Percentiles rank a stretch among this genome's conserved stretches.
phyloP scores from a whole-genome alignment of 2,329 filamentous ascomycete genomes.

The Podosphaera xanthii region DNA sequence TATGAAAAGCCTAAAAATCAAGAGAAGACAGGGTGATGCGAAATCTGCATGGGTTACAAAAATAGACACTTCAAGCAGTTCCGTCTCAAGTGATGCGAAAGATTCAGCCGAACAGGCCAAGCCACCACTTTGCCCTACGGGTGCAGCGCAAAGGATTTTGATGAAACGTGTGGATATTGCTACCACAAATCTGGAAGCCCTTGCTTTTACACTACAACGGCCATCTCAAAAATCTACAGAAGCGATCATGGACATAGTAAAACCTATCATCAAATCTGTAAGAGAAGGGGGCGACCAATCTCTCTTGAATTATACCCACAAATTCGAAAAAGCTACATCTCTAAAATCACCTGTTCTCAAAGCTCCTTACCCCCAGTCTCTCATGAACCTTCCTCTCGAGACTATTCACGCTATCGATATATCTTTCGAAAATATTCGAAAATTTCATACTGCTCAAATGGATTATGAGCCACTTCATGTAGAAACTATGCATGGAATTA shows the following conservation, averaged over 20 bases:
- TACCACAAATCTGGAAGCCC: slow-evolving; percentile 36
- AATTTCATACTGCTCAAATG: slow-evolving; percentile 81
- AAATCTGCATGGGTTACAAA: slow-evolving; percentile 84
- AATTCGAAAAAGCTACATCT: slow-evolving; percentile 89
- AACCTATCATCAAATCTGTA: slow-evolving; percentile 77
- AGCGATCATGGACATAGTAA: slow-evolving; percentile 72
- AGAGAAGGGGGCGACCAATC: slow-evolving; percentile 67
- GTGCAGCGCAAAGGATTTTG: slow-evolving; percentile 35
- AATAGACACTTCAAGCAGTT: slow-evolving; percentile 34
- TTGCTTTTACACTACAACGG: slow-evolving; percentile 56
- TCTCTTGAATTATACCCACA: slow-evolving; percentile 82
- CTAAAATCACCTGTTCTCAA: slow-evolving; percentile 72
- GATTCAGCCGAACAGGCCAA: slow-evolving; percentile 18
- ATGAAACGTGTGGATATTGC: slow-evolving; percentile 63
- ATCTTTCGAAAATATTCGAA: slow-evolving; percentile 82
- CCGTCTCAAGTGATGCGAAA: slow-evolving; percentile 19
- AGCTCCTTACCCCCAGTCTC: slow-evolving; percentile 62
- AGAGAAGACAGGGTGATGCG: slow-evolving; percentile 76
- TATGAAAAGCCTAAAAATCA: slow-evolving; percentile 85
- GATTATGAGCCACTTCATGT: slow-evolving; percentile 63
- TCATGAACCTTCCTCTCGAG: slow-evolving; percentile 70
- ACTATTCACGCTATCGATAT: slow-evolving; percentile 82
- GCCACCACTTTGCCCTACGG: too few species aligned
- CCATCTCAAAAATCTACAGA: slow-evolving; percentile 93
- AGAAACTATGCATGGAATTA: slow-evolving; percentile 93